These are phyloP conservation scores for Scedosporium dehoogii DNA, from an alignment of 2,329 filamentous ascomycete genomes.

Conservation along the genomic window DNA sequence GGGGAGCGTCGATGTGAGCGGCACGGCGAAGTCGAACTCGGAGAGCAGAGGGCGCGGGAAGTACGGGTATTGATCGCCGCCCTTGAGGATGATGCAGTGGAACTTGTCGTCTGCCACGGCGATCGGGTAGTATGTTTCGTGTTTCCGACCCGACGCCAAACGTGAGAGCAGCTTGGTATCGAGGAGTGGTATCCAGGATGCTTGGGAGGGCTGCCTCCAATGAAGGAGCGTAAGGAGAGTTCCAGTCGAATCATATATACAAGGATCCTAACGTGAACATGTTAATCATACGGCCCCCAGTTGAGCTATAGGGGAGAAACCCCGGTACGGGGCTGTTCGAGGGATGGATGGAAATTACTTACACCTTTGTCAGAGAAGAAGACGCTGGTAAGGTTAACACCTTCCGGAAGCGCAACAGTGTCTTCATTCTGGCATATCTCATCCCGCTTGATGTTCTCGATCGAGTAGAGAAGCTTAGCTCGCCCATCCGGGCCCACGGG, in stretches of 20 bases:
- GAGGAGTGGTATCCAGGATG: conserved; percentile 83
- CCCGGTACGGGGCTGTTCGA: no score
- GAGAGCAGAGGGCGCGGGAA: conserved; percentile 83
- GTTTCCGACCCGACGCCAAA: conserved; percentile 72
- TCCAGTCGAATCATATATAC: conserved; percentile 89
- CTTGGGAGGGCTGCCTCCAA: conserved; percentile 79
- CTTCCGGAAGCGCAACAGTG: conserved; percentile 71
- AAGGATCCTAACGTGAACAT: conserved; percentile 58
- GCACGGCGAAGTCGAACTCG: conserved; percentile 87
- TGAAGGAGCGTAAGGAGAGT: conserved; percentile 80
- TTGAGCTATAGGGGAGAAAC: no score
- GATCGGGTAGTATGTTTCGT: conserved; percentile 89
- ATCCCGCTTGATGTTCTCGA: conserved; percentile 89
- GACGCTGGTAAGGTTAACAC: conserved; percentile 64
- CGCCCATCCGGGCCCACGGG: conserved; percentile 69
- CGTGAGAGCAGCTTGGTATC: conserved; percentile 80
- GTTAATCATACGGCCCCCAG: conserved; percentile 1
- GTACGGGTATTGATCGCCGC: conserved; percentile 84
- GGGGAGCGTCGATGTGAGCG: conserved; percentile 50
- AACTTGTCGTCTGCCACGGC: conserved; percentile 87
- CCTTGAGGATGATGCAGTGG: conserved; percentile 98
- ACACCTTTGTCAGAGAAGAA: conserved; percentile 92
- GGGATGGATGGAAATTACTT: conserved; percentile 23
- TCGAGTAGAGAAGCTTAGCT: conserved; percentile 74
- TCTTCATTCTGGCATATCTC: conserved; percentile 94